phyloP scores from a whole-genome alignment of 805 yeast genomes.

The Saturnispora galanensis region DNA sequence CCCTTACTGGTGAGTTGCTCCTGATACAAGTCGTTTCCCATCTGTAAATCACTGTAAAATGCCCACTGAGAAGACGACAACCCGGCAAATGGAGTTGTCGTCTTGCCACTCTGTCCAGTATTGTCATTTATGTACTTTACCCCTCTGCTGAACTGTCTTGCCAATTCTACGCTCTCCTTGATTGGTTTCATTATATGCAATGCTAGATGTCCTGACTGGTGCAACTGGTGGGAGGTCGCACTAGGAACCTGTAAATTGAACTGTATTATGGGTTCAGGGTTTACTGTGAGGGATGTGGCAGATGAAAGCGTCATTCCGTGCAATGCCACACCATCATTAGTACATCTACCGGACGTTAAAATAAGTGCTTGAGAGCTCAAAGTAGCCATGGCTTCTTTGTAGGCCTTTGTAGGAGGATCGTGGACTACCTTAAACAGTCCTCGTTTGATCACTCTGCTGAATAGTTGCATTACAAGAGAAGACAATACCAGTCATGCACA shows the following conservation, averaged over 20 bases:
- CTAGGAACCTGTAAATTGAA: slow-evolving; percentile 86
- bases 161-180: slow-evolving; percentile 42
- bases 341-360: slow-evolving; percentile 36
- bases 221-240: slow-evolving; percentile 59
- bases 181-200: slow-evolving; percentile 68
- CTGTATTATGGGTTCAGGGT: slow-evolving; percentile 70
- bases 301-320: slow-evolving; percentile 85
- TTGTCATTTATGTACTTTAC: slow-evolving; percentile 37
- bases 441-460: background rate
- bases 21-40: slow-evolving; percentile 10
- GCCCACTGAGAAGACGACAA: slow-evolving; percentile 30
- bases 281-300: slow-evolving; percentile 69
- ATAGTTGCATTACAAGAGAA: background rate
- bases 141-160: slow-evolving; percentile 54
- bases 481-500: background rate
- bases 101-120: slow-evolving; percentile 16
- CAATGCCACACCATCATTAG: slow-evolving; percentile 19
- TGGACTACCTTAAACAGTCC: slow-evolving; percentile 13
- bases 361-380: slow-evolving; percentile 42
- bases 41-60: slow-evolving; percentile 20
- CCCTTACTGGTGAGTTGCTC: slow-evolving; percentile 12
- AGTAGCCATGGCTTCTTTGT: slow-evolving; percentile 27
- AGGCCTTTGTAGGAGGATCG: slow-evolving; percentile 20
- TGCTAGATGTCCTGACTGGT: slow-evolving; percentile 50
- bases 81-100: slow-evolving; percentile 46